Conservation (phyloP, 495 filamentous ascomycete genomes). For the Cercophora samala region DNA sequence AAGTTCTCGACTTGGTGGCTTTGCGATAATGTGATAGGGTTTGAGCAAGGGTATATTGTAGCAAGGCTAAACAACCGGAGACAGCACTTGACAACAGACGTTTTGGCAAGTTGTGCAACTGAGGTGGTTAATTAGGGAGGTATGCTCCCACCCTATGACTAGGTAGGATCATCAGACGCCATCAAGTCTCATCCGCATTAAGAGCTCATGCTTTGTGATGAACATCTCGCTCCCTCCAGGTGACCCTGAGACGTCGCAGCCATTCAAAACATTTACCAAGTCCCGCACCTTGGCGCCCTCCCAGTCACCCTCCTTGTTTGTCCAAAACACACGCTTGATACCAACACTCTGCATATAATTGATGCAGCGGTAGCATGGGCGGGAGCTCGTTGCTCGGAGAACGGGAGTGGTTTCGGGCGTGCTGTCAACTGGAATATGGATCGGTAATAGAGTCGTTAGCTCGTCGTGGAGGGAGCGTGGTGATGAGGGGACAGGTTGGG, state of each 20-base stretch:
- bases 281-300: constrained; percentile 50
- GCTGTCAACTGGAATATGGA: background rate
- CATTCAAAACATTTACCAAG: constrained; percentile 44
- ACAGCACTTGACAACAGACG: no score
- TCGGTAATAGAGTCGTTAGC: constrained; percentile 19
- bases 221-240: constrained; percentile 34
- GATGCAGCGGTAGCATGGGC: constrained; percentile 52
- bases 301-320: constrained; percentile 45
- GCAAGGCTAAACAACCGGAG: no score
- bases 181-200: constrained; percentile 37
- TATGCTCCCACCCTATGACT: no score
- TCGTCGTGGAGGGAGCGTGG: constrained; percentile 47
- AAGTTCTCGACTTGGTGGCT: no score
- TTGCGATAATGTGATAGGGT: no score
- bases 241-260: background rate
- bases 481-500: no score
- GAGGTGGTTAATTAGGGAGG: no score
- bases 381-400: constrained; percentile 25
- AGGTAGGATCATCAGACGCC: no score
- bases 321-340: constrained; percentile 56
- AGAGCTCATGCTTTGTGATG: constrained; percentile 52
- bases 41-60: no score
- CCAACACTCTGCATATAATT: constrained; percentile 49
- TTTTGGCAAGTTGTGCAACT: no score
- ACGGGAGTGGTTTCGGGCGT: background rate